Percentiles rank a stretch among this genome's conserved stretches.
Conservation (phyloP, 495 filamentous ascomycete genomes). For the Durotheca rogersii region DNA sequence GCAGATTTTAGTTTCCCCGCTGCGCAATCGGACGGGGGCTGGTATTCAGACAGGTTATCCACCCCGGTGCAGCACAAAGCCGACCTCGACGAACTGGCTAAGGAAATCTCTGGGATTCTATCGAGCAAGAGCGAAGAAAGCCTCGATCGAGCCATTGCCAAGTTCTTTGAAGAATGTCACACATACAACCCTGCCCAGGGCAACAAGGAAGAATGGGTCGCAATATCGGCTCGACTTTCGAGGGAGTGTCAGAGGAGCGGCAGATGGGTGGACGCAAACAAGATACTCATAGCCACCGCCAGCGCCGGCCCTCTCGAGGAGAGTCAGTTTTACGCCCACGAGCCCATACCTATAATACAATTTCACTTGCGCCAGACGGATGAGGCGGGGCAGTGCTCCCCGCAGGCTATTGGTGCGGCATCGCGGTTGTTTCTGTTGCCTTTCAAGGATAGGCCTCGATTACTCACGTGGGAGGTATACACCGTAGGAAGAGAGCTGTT, state of each 20-base stretch:
- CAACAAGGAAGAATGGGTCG: conserved; percentile 33
- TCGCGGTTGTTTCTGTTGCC: conserved; percentile 38
- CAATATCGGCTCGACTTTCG: conserved; percentile 40
- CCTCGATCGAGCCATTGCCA: conserved; percentile 26
- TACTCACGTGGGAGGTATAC: conserved; percentile 13
- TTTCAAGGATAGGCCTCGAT: conserved; percentile 32
- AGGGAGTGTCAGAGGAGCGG: conserved; percentile 34
- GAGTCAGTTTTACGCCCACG: conserved; percentile 35
- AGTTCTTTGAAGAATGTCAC: conserved; percentile 24
- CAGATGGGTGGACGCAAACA: conserved; percentile 34
- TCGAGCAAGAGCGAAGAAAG: conserved; percentile 14
- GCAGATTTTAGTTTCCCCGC: no score
- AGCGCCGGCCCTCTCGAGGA: conserved; percentile 36
- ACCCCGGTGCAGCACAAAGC: background rate
- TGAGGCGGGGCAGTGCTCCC: conserved; percentile 2
- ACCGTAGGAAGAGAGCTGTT: conserved; percentile 38
- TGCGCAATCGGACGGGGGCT: background rate
- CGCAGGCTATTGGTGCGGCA: conserved; percentile 26
- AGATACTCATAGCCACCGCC: conserved; percentile 35
- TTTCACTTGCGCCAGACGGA: conserved; percentile 24
- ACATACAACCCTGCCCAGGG: conserved; percentile 18
- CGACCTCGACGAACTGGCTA: conserved; percentile 5
- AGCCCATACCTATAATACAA: conserved; percentile 38
- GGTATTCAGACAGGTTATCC: background rate
- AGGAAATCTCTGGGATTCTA: conserved; percentile 13